Evolutionary conservation across 169 alveolate genomes (phyloP), one percentile per base, ranked within the genome.

Genomic region (Amoebophrya sp.): DNA sequence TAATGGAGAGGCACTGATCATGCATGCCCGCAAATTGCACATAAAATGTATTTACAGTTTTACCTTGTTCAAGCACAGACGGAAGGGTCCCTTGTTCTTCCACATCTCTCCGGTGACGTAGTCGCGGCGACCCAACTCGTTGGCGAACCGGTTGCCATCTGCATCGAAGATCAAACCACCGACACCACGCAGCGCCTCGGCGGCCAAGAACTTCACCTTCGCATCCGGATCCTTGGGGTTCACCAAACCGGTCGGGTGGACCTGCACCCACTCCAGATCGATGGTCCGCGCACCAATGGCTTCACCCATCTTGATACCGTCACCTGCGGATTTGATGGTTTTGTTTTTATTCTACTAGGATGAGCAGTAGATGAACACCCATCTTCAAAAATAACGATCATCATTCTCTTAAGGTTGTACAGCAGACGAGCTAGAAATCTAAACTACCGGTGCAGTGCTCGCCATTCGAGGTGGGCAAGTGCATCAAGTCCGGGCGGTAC

Each of bases 231-330:
- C 92, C 1, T 83, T 77, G 32, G 91, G 92, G 91, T 93, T 90
- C 23, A 93, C 95, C 92, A 91, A 92, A 35, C 95, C 91, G 39
- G 96, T 94, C 18, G 96, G 96, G 92, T 92, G 94, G 23, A 95
- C 94, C 93, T 95, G 94, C 29, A 92, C 95, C 89, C 93, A 93
- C 90, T 92, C 93, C 89, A 92, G 91, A 91, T 95, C 95, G 92
- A 92, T 91, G 92, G 94, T 90, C 89, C 89, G 91, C 32, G 95
- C 95, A 14, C 95, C 95, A 77, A 92, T 94, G 53, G 92, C 94
- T 53, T 92, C 92, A 89, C 93, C 94, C 47, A 94, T 91, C 94
- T 94, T 94, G 40, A 94, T 88, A n/a, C 95, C 95, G 32, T 39
- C 90, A 41, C 96, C 94, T n/a, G 23, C 3, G 1, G n/a, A 23